Conservation (phyloP, 805 yeast species). For the Candida lessepsii region DNA sequence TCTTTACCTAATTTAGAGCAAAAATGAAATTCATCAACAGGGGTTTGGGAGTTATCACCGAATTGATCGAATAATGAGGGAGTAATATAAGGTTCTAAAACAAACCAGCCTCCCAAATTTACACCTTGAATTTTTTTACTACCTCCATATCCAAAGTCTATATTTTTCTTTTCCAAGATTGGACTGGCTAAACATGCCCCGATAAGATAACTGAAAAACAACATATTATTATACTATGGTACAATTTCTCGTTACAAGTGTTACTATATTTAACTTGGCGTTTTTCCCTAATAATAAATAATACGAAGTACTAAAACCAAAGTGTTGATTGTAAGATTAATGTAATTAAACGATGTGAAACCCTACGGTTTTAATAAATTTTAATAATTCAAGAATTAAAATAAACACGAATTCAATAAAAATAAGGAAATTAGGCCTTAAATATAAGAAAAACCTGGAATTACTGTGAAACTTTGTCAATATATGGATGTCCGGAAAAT, state of each 20-base stretch:
- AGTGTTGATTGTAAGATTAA: no score
- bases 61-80: slow-evolving; percentile 68
- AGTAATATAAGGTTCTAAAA: slow-evolving; percentile 81
- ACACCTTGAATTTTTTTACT: slow-evolving; percentile 58
- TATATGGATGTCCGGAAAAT: neutral
- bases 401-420: slow-evolving; percentile 1
- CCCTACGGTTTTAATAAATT: no score
- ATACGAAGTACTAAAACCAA: no score
- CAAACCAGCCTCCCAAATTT: slow-evolving; percentile 88
- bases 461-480: slow-evolving; percentile 2
- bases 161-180: slow-evolving; percentile 7
- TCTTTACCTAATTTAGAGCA: slow-evolving; percentile 59
- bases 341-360: neutral
- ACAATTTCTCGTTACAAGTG: neutral
- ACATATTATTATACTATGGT: neutral
- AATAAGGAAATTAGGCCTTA: neutral
- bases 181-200: neutral
- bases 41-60: slow-evolving; percentile 41
- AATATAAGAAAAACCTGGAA: slow-evolving; percentile 4
- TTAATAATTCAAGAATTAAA: neutral
- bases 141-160: slow-evolving; percentile 29
- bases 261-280: no score
- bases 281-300: no score
- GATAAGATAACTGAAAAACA: neutral
- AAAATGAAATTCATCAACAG: slow-evolving; percentile 82